These are phyloP conservation scores for Plasmodium vivax DNA, from an alignment of 169 alveolate species.

Conservation along the genomic window DNA sequence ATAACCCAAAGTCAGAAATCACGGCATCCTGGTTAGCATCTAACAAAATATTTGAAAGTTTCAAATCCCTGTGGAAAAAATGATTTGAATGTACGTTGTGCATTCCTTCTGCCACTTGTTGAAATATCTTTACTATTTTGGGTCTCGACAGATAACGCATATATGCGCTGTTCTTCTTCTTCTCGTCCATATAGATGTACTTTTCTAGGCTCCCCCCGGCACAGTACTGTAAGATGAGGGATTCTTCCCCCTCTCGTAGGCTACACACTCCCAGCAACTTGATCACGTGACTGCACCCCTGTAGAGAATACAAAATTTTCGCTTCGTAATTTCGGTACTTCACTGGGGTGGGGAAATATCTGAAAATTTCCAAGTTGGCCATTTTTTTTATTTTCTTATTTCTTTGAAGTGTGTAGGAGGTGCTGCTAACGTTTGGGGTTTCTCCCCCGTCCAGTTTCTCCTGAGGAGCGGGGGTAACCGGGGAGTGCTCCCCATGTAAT, in stretches of 20 bases:
- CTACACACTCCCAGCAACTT: slow-evolving; percentile 76
- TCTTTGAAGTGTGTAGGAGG: slow-evolving; percentile 64
- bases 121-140: slow-evolving; percentile 74
- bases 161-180: slow-evolving; percentile 17
- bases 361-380: slow-evolving; percentile 71
- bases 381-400: slow-evolving; percentile 70
- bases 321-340: slow-evolving; percentile 80
- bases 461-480: background rate
- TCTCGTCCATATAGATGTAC: slow-evolving; percentile 69
- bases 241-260: slow-evolving; percentile 75
- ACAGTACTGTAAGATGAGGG: slow-evolving; percentile 76
- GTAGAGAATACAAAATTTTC: slow-evolving; percentile 69
- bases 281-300: slow-evolving; percentile 74
- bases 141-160: slow-evolving; percentile 69
- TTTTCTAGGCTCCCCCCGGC: slow-evolving; percentile 82
- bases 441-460: background rate
- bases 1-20: slow-evolving; percentile 81
- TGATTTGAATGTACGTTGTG: slow-evolving; percentile 71
- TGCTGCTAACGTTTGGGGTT: background rate
- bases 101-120: slow-evolving; percentile 82
- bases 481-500: background rate
- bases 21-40: slow-evolving; percentile 73
- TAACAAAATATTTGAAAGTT: slow-evolving; percentile 55
- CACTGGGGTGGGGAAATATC: slow-evolving; percentile 79
- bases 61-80: slow-evolving; percentile 71